A percentile compares a stretch with the other conserved stretches of the same genome.
Conservation (phyloP, 208 protist genomes). For the Crithidia brevicula region DNA sequence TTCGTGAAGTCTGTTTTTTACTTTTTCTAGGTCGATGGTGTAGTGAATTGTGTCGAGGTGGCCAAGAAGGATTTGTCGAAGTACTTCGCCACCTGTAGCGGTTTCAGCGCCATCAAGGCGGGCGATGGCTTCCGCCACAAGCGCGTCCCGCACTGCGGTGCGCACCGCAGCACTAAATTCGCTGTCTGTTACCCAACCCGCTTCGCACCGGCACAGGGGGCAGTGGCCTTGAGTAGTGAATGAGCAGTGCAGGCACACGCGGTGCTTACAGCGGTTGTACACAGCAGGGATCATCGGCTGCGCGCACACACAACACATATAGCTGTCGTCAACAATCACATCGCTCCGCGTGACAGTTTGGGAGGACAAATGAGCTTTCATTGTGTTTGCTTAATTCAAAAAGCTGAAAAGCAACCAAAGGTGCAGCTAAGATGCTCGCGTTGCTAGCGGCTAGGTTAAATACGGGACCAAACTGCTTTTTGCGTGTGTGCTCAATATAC, state of each 20-base stretch:
- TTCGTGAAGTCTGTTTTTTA: background rate
- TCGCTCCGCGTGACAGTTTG: background rate
- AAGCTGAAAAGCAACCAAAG: background rate
- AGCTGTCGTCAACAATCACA: slow-evolving; percentile 10
- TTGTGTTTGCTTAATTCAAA: background rate
- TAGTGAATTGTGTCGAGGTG: slow-evolving; percentile 2
- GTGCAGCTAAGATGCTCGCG: too few relatives aligned
- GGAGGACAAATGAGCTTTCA: background rate
- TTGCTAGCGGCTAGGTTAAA: too few relatives aligned
- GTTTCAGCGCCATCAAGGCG: background rate
- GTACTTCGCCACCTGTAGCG: background rate
- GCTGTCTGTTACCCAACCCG: slow-evolving; percentile 12
- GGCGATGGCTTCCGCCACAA: background rate
- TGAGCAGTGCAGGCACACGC: slow-evolving; percentile 16
- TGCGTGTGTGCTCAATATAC: too few relatives aligned
- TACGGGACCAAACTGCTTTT: too few relatives aligned
- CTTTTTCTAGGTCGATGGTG: background rate
- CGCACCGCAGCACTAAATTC: slow-evolving; percentile 10
- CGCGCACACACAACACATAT: slow-evolving; percentile 4
- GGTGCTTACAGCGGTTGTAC: slow-evolving; percentile 8
- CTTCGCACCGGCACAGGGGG: slow-evolving; percentile 1
- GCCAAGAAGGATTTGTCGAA: background rate
- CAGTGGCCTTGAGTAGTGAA: slow-evolving; percentile 2
- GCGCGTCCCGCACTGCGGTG: slow-evolving; percentile 2
- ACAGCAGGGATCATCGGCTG: slow-evolving; percentile 19